phyloP scores from a whole-genome alignment of 768 basidiomycete species.

The Suillus brevipes region DNA sequence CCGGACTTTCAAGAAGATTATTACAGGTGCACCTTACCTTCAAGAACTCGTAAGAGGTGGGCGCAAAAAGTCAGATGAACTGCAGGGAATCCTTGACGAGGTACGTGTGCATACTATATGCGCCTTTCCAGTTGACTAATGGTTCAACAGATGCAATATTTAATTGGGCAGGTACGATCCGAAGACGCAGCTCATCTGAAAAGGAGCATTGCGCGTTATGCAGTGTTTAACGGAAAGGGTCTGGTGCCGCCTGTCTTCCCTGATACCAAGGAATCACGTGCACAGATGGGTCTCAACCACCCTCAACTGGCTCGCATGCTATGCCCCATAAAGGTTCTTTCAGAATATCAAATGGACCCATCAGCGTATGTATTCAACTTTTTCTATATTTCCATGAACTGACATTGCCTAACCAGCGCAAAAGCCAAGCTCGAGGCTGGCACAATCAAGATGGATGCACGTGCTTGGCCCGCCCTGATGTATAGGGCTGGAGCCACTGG shows the following conservation, averaged over 20 bases:
- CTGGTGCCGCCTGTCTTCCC: neutral
- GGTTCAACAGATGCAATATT: neutral
- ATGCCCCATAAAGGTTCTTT: neutral
- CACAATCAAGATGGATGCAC: slow-evolving; percentile 5
- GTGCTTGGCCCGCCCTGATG: neutral
- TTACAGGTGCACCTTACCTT: neutral
- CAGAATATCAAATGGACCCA: neutral
- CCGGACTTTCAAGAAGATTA: neutral
- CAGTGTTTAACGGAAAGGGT: neutral
- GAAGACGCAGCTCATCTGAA: neutral
- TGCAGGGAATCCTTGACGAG: neutral
- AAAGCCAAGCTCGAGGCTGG: neutral
- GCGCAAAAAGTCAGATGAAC: neutral
- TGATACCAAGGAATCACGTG: neutral
- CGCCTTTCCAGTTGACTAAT: neutral
- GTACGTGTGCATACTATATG: neutral
- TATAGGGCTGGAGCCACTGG: slow-evolving; percentile 4
- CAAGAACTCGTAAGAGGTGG: neutral
- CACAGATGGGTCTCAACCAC: slow-evolving; percentile 10
- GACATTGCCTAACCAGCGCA: neutral
- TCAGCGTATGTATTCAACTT: neutral
- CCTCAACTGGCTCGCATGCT: neutral
- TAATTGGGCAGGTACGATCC: neutral
- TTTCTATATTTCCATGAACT: neutral
- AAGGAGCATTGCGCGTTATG: neutral